These are phyloP conservation scores for Lactarius indigo DNA, from an alignment of 768 basidiomycete genomes.

Conservation along the genomic window DNA sequence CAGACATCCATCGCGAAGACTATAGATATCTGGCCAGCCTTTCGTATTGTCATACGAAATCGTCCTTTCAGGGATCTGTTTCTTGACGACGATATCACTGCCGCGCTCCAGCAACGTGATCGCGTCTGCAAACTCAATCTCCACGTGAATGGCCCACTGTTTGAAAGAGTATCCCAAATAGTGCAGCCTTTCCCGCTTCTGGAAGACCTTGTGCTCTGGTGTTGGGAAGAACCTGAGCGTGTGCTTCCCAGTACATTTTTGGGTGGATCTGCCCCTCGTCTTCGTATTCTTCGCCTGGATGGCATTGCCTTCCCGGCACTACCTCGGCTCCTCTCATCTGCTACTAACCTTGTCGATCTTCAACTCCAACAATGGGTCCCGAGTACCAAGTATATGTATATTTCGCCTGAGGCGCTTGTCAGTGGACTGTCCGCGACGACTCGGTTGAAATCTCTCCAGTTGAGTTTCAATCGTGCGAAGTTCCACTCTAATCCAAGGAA, in stretches of 20 bases:
- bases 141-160: neutral
- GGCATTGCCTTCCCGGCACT: neutral
- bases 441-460: neutral
- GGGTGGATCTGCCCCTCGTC: neutral
- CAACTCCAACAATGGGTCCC: neutral
- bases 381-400: neutral
- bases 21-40: conserved; percentile 1
- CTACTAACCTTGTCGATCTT: neutral
- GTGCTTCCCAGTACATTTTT: neutral
- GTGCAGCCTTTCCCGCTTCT: neutral
- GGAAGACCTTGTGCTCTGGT: neutral
- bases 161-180: neutral
- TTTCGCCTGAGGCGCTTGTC: neutral
- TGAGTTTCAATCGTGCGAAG: neutral
- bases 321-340: neutral
- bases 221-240: too few species aligned
- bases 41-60: neutral
- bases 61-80: neutral
- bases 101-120: conserved; percentile 1
- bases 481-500: neutral
- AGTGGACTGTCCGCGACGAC: neutral
- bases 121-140: conserved; percentile 1
- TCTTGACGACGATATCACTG: neutral
- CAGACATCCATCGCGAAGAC: neutral
- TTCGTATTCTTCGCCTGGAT: neutral